phyloP scores from a whole-genome alignment of 2,329 filamentous ascomycete genomes.

The Diaporthe humulicola region DNA sequence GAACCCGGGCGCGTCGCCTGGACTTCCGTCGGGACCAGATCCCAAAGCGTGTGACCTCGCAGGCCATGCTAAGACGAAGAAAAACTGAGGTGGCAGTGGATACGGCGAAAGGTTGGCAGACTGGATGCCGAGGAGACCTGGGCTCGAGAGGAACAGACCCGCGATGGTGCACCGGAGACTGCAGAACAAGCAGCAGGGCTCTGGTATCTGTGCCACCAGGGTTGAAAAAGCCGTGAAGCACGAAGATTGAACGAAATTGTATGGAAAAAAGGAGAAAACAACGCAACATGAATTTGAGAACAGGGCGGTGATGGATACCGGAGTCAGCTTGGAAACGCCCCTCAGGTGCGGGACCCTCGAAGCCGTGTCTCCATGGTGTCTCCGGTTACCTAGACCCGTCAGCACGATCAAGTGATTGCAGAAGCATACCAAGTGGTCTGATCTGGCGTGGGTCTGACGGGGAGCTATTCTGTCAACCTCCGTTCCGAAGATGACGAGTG shows the following conservation, averaged over 20 bases:
- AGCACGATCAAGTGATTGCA: not conserved
- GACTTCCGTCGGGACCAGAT: constrained; percentile 2
- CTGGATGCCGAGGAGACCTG: constrained; percentile 4
- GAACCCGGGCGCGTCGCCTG: constrained; percentile 10
- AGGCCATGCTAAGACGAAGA: constrained; percentile 14
- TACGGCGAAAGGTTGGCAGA: not conserved
- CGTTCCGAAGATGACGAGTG: constrained; percentile 5
- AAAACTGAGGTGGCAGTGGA: not conserved
- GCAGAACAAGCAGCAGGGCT: not conserved
- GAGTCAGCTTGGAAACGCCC: not conserved
- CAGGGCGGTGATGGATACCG: not conserved
- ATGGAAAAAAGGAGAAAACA: not conserved
- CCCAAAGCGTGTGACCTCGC: not conserved
- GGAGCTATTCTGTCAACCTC: not conserved
- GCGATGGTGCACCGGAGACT: constrained; percentile 1
- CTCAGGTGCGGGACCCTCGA: not conserved
- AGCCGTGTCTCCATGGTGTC: not conserved
- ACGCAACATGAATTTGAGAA: not conserved
- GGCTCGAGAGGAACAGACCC: not conserved
- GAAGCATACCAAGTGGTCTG: not conserved
- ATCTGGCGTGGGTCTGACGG: not conserved
- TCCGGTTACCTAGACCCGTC: constrained; percentile 2
- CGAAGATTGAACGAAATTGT: not conserved
- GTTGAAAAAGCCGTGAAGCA: not conserved
- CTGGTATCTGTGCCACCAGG: not conserved